phyloP scores from a whole-genome alignment of 2,329 filamentous ascomycete species.

The Mycosphaerella sp. region DNA sequence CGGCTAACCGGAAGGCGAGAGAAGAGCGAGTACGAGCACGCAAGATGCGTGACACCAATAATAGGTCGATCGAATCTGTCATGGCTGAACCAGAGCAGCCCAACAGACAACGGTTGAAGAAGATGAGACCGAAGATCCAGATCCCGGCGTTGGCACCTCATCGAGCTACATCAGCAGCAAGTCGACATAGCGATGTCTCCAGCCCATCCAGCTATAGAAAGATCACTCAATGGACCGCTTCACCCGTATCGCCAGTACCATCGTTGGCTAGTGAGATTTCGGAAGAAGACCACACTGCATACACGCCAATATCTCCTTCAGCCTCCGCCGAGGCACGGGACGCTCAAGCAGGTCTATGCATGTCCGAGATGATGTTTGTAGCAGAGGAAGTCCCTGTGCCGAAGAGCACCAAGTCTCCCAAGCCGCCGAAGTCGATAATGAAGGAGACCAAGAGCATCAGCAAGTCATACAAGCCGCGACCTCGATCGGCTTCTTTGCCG shows the following conservation, averaged over 20 bases:
- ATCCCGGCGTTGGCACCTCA: conserved; percentile 28
- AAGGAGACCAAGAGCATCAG: conserved; percentile 22
- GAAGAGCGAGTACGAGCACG: conserved; percentile 32
- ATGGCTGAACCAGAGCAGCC: conserved; percentile 21
- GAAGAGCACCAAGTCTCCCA: conserved; percentile 24
- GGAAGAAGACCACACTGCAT: conserved; percentile 23
- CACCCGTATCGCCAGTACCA: conserved; percentile 29
- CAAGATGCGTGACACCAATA: conserved; percentile 32
- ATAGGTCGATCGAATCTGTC: conserved; percentile 26
- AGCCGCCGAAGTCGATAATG: conserved; percentile 29
- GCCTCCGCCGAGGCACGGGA: conserved; percentile 17
- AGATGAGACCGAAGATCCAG: conserved; percentile 30
- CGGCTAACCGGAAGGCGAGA: conserved; percentile 25
- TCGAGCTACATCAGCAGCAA: conserved; percentile 25
- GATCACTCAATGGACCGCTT: conserved; percentile 25
- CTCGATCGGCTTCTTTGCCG: conserved; percentile 30
- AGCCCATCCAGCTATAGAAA: conserved; percentile 30
- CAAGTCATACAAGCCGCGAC: conserved; percentile 29
- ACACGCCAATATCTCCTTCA: conserved; percentile 27
- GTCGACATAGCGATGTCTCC: conserved; percentile 20
- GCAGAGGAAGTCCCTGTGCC: conserved; percentile 32
- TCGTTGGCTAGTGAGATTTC: conserved; percentile 19
- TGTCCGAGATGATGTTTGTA: conserved; percentile 34
- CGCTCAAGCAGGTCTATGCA: conserved; percentile 10
- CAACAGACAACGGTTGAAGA: conserved; percentile 26